Base-by-base conservation (phyloP, 202 grass and related monocot genomes). In the Eragrostis tef region DNA sequence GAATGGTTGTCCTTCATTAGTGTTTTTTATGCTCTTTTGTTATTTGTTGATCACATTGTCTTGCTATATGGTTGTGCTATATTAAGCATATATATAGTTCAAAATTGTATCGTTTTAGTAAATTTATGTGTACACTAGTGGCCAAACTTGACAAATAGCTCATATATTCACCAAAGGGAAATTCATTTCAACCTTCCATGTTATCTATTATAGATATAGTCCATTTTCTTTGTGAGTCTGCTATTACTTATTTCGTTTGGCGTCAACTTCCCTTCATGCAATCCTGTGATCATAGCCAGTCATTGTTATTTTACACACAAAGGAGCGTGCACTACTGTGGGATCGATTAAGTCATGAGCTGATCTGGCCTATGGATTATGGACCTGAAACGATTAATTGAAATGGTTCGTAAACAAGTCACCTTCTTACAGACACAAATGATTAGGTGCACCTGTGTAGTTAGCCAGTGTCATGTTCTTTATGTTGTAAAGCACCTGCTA, bases 1-100 rank as follows among this genome's bases (percentile, higher is more conserved):
- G 17, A 67, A 60, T 77, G 12, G 56, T 8, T 89, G 41, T 78
- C 73, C 67, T 73, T 46, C 62, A 7, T 36, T 86, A 13, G 74
- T 9, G 43, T 65, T 22, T 27, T 5, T 49, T 69, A 17, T 69
- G 62, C 54, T 36, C 0, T 71, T 64, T 69, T 43, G 0, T 79
- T 65, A 24, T 47, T 79, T 78, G 44, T n/a, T 58, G n/a, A n/a
- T 58, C n/a, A 22, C 54, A 61, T 77, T 13, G 15, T 77, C 19
- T 79, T 31, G 7, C 8, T 24, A 17, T 48, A 70, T 57, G 58
- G 0, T 0, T 41, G 50, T 69, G 9, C 50, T 5, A 45, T 81
- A n/a, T 61, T 63, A 15, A 64, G 11, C 44, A n/a, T 24, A 59
- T 48, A 52, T 66, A 26, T 59, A 70, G 42, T 75, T 20, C 44